Conservation (phyloP, 805 yeast genomes). For the Danielozyma ontarioensis region DNA sequence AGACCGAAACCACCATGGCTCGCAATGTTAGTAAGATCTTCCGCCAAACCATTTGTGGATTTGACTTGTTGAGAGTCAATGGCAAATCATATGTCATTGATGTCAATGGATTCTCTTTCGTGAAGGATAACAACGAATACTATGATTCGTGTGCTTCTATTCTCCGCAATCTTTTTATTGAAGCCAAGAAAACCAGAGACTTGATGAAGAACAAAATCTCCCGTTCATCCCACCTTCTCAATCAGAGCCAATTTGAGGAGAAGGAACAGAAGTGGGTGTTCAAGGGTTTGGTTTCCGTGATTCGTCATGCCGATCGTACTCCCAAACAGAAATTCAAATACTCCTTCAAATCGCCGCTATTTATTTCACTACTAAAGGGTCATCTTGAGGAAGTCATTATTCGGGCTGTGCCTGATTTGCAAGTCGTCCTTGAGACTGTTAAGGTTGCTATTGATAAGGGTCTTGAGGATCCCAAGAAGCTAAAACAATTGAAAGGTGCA, state of each 20-base stretch:
- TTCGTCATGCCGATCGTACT: constrained; percentile 97
- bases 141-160: constrained; percentile 81
- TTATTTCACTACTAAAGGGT: constrained; percentile 83
- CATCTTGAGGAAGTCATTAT: constrained; percentile 95
- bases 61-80: constrained; percentile 84
- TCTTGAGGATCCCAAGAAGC: constrained; percentile 75
- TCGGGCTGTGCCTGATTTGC: constrained; percentile 80
- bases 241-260: constrained; percentile 44
- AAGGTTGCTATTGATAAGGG: constrained; percentile 72
- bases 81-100: constrained; percentile 92
- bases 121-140: constrained; percentile 82
- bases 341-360: constrained; percentile 83
- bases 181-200: constrained; percentile 41
- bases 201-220: constrained; percentile 34
- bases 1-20: constrained; percentile 79
- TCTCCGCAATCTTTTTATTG: constrained; percentile 65
- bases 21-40: constrained; percentile 66
- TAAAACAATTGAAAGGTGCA: constrained; percentile 73
- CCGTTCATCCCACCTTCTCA: constrained; percentile 24
- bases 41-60: constrained; percentile 94
- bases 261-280: constrained; percentile 92
- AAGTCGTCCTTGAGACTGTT: constrained; percentile 81
- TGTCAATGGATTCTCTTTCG: constrained; percentile 97
- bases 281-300: constrained; percentile 85
- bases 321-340: constrained; percentile 97